Percentiles rank a stretch among this genome's conserved stretches.
These are phyloP conservation scores for Candida sanyaensis DNA, from an alignment of 1,139 yeast genomes.

Conservation along the genomic window DNA sequence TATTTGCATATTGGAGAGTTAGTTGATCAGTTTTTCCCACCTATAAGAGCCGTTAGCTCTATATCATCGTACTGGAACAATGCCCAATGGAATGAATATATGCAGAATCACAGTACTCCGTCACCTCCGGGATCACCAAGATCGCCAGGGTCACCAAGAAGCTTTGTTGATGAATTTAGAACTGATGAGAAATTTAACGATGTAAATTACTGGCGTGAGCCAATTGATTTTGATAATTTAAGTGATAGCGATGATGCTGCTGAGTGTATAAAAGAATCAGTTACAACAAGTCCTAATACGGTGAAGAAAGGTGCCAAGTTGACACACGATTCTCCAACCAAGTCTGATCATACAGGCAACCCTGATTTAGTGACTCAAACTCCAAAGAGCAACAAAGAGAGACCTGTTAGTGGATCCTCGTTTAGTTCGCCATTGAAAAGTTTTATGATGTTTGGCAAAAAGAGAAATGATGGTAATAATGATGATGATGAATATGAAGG, in stretches of 20 bases:
- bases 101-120: slow-evolving; percentile 17
- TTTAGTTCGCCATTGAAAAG: slow-evolving; percentile 47
- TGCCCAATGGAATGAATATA: slow-evolving; percentile 37
- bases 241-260: slow-evolving; percentile 31
- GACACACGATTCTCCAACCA: slow-evolving; percentile 3
- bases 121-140: slow-evolving; percentile 19
- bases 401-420: slow-evolving; percentile 39
- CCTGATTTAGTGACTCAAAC: slow-evolving; percentile 11
- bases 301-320: slow-evolving; percentile 18
- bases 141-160: slow-evolving; percentile 25
- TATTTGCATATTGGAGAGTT: slow-evolving; percentile 90
- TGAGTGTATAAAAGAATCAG: slow-evolving; percentile 5
- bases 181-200: slow-evolving; percentile 75
- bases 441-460: slow-evolving; percentile 40
- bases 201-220: slow-evolving; percentile 90
- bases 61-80: slow-evolving; percentile 41
- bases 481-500: slow-evolving; percentile 14
- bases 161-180: slow-evolving; percentile 23
- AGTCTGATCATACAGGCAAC: slow-evolving; percentile 31
- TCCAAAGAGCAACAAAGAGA: slow-evolving; percentile 16
- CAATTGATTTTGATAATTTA: slow-evolving; percentile 65
- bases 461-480: slow-evolving; percentile 18
- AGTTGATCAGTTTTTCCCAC: slow-evolving; percentile 98
- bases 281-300: slow-evolving; percentile 9
- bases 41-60: slow-evolving; percentile 51